Conservation (phyloP, 139 green algal genomes). For the Deuterostichococcus epilithicus region DNA sequence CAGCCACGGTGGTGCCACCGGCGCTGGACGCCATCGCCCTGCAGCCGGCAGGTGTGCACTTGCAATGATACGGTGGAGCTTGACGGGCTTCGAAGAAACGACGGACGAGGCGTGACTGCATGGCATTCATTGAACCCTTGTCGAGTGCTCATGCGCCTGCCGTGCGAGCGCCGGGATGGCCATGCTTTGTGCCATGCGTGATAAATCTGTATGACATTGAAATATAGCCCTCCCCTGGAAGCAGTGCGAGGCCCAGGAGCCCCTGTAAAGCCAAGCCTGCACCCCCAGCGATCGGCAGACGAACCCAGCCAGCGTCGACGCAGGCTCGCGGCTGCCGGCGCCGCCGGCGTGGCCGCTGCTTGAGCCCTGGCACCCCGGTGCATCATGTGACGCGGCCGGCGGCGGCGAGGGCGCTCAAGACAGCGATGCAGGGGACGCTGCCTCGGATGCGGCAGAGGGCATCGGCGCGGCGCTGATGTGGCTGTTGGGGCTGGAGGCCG, state of each 20-base stretch:
- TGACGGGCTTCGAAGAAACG: too few relatives aligned
- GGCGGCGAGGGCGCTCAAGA: neutral
- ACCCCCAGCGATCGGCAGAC: too few relatives aligned
- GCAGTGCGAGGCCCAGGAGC: too few relatives aligned
- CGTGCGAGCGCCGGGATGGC: too few relatives aligned
- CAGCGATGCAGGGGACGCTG: neutral
- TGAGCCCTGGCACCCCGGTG: neutral
- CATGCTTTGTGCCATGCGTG: too few relatives aligned
- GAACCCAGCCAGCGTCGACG: neutral
- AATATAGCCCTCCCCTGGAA: too few relatives aligned
- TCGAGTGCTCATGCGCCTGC: too few relatives aligned
- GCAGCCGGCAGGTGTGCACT: neutral
- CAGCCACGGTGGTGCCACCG: neutral
- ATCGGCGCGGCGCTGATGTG: neutral
- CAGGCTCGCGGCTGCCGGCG: neutral
- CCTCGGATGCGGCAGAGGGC: neutral
- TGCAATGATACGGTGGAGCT: too few relatives aligned
- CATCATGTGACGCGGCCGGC: neutral
- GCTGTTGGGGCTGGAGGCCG: constrained; percentile 1
- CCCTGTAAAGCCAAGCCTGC: too few relatives aligned
- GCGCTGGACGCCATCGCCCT: neutral
- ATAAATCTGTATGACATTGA: too few relatives aligned
- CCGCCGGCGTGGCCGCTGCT: constrained; percentile 1
- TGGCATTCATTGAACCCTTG: too few relatives aligned
- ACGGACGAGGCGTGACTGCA: too few relatives aligned